phyloP scores from a whole-genome alignment of 257 asterid species.

The Forsythia suspensa region DNA sequence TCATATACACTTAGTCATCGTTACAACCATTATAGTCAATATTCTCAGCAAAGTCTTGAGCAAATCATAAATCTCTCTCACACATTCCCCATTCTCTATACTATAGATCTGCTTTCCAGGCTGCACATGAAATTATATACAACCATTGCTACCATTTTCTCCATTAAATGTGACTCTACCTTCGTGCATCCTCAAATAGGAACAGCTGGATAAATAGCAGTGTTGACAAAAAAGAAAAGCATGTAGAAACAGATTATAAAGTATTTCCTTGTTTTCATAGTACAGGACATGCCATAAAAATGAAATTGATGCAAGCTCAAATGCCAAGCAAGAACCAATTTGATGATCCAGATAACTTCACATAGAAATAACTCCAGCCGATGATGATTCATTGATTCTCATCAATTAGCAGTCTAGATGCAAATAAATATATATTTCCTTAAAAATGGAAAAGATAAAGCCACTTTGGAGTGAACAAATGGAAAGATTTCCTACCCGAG shows the following conservation, averaged over 20 bases:
- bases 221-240: neutral
- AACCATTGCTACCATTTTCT: neutral
- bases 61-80: neutral
- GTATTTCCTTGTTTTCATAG: neutral
- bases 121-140: neutral
- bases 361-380: constrained; percentile 11
- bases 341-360: neutral
- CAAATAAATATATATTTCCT: neutral
- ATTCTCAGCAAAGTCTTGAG: neutral
- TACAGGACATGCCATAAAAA: neutral
- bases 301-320: neutral
- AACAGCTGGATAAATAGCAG: neutral
- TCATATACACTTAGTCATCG: neutral
- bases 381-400: neutral
- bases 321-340: neutral
- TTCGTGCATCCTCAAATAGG: too few species aligned
- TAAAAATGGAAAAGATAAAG: constrained; percentile 15
- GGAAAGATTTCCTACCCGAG: constrained; percentile 64
- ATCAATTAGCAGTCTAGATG: constrained; percentile 10
- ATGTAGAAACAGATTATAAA: neutral
- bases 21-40: neutral
- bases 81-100: neutral
- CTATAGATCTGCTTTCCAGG: neutral
- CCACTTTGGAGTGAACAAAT: constrained; percentile 6
- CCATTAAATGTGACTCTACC: neutral